These are phyloP conservation scores for Populus deltoides DNA, from an alignment of 345 rosid species.

Conservation along the genomic window DNA sequence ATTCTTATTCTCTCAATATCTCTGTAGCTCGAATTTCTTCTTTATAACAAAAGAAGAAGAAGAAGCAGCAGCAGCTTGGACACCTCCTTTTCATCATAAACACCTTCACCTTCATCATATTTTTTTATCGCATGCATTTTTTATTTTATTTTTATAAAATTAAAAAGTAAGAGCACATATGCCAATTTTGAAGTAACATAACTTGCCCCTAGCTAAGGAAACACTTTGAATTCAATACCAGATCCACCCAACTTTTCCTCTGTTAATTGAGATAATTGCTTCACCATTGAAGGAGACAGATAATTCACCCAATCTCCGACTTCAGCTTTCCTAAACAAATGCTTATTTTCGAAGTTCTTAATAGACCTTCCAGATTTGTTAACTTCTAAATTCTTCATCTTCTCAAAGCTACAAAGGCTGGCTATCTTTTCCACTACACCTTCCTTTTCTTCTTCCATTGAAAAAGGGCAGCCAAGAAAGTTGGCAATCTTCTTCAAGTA, in stretches of 20 bases:
- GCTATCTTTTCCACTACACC: constrained; percentile 10
- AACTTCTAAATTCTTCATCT: constrained; percentile 18
- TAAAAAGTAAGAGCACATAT: too few relatives aligned
- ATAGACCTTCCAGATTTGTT: constrained; percentile 19
- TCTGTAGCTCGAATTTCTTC: too few relatives aligned
- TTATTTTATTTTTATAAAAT: too few relatives aligned
- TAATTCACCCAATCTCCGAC: constrained; percentile 20
- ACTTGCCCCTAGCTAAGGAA: not conserved
- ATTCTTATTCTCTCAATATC: too few relatives aligned
- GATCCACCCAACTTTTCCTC: constrained; percentile 46
- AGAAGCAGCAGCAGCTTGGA: too few relatives aligned
- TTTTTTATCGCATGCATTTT: too few relatives aligned
- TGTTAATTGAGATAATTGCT: constrained; percentile 18
- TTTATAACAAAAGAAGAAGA: too few relatives aligned
- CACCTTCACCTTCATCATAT: too few relatives aligned
- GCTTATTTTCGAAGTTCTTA: constrained; percentile 7
- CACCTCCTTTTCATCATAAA: too few relatives aligned
- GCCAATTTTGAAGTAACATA: too few relatives aligned
- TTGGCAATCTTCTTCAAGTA: constrained; percentile 24
- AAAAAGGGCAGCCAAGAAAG: constrained; percentile 16
- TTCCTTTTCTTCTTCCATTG: constrained; percentile 12
- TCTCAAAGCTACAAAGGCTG: constrained; percentile 23
- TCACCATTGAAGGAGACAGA: constrained; percentile 20
- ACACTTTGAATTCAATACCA: constrained; percentile 45
- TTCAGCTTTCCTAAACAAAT: constrained; percentile 18